Conservation (phyloP, 495 filamentous ascomycete genomes). For the Penicillium cataractarum region DNA sequence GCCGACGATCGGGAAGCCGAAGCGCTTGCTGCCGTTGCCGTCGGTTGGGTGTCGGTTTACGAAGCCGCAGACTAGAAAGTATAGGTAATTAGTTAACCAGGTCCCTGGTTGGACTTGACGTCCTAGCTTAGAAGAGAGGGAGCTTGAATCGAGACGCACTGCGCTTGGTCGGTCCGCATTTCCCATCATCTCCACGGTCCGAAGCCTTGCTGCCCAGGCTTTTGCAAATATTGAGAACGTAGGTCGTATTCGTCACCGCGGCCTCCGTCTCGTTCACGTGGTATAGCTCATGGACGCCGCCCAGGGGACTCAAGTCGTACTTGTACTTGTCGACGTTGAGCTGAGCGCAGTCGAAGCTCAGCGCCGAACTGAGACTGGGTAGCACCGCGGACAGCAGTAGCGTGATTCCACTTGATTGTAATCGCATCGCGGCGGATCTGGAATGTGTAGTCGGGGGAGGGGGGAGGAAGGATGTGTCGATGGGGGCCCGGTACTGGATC, state of each 20-base stretch:
- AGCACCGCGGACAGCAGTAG: constrained; percentile 54
- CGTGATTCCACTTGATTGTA: constrained; percentile 36
- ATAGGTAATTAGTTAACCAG: not conserved
- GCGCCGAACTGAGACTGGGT: constrained; percentile 42
- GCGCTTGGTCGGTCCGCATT: constrained; percentile 58
- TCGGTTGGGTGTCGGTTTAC: constrained; percentile 50
- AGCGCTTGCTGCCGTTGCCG: constrained; percentile 35
- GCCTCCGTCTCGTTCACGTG: constrained; percentile 53
- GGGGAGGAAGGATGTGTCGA: constrained; percentile 6
- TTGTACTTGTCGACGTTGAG: constrained; percentile 57
- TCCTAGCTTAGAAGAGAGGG: not conserved
- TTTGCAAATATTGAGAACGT: constrained; percentile 84
- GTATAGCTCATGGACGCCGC: constrained; percentile 76
- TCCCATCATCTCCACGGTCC: constrained; percentile 61
- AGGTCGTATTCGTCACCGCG: constrained; percentile 70
- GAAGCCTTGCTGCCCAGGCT: constrained; percentile 58
- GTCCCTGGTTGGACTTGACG: not conserved
- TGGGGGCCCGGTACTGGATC: not conserved
- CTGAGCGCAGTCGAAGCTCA: constrained; percentile 65
- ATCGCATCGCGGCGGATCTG: constrained; percentile 40
- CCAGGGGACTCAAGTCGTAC: constrained; percentile 69
- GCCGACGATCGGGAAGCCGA: constrained; percentile 74
- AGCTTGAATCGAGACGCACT: constrained; percentile 27
- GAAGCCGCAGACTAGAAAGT: constrained; percentile 75
- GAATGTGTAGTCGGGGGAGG: not conserved